phyloP scores from a whole-genome alignment of 2,329 filamentous ascomycete genomes.

The Pseudogymnoascus sp. region DNA sequence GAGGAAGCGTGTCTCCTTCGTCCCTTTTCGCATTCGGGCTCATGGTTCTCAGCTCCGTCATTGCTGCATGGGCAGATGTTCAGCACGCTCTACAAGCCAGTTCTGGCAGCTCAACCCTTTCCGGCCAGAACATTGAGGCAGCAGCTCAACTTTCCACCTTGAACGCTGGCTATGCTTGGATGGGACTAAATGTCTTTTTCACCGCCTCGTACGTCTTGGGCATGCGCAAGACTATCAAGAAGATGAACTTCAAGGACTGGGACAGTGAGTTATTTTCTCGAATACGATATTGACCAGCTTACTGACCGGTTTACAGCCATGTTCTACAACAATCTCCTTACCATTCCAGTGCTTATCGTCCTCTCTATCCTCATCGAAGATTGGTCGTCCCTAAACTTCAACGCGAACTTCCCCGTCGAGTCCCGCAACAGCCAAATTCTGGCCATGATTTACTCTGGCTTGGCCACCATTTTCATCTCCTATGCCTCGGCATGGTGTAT shows the following conservation, averaged over 20 bases:
- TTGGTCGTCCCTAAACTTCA: constrained; percentile 80
- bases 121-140: constrained; percentile 40
- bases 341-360: constrained; percentile 80
- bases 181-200: constrained; percentile 94
- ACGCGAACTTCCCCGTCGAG: constrained; percentile 79
- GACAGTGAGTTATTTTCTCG: constrained; percentile 63
- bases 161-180: constrained; percentile 95
- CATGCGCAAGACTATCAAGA: constrained; percentile 98
- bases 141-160: constrained; percentile 75
- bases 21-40: constrained; percentile 88
- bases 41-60: constrained; percentile 90
- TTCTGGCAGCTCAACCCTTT: constrained; percentile 32
- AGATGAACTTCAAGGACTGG: constrained; percentile 99
- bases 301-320: constrained; percentile 57
- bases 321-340: constrained; percentile 99
- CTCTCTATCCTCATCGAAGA: constrained; percentile 79
- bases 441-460: constrained; percentile 88
- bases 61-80: constrained; percentile 97
- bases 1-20: constrained; percentile 79
- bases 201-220: constrained; percentile 80
- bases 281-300: constrained; percentile 1
- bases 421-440: constrained; percentile 70
- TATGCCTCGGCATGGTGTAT: constrained; percentile 99
- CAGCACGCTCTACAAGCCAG: constrained; percentile 67
- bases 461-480: constrained; percentile 95